Conservation (phyloP, 225 moss, liverwort and hornwort species). For the Pseudisothecium myosuroides region DNA sequence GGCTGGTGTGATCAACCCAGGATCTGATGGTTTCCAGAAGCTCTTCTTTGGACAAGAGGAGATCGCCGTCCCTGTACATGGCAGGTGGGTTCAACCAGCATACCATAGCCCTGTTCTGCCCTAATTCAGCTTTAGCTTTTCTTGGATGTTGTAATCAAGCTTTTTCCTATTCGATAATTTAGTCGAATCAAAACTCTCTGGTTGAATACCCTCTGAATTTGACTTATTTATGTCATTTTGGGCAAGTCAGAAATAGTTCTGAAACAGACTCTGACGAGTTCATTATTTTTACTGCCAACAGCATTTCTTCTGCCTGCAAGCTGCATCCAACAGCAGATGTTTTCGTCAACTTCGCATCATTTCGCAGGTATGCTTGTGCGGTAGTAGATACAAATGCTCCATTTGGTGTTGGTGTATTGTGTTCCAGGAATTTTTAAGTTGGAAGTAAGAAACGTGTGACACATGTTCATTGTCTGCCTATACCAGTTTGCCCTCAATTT, state of each 20-base stretch:
- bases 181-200: background rate
- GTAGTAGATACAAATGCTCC: background rate
- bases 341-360: constrained; percentile 97
- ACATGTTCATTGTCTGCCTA: background rate
- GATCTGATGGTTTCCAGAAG: constrained; percentile 90
- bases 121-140: background rate
- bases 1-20: constrained; percentile 87
- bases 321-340: constrained; percentile 87
- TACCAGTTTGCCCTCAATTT: background rate
- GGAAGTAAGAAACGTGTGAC: background rate
- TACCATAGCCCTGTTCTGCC: background rate
- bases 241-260: background rate
- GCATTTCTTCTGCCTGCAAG: constrained; percentile 64
- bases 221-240: background rate
- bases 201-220: background rate
- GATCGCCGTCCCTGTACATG: constrained; percentile 85
- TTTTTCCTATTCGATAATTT: background rate
- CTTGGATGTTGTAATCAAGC: background rate
- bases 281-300: constrained; percentile 3
- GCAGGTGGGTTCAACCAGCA: constrained; percentile 21
- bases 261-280: background rate
- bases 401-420: background rate
- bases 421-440: background rate
- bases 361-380: constrained; percentile 37
- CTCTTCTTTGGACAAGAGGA: constrained; percentile 86